Percentiles rank a stretch among this genome's conserved stretches.
Evolutionary conservation across 352 stramenopile species (phyloP).

Genomic region (Globisporangium cystogenes): DNA sequence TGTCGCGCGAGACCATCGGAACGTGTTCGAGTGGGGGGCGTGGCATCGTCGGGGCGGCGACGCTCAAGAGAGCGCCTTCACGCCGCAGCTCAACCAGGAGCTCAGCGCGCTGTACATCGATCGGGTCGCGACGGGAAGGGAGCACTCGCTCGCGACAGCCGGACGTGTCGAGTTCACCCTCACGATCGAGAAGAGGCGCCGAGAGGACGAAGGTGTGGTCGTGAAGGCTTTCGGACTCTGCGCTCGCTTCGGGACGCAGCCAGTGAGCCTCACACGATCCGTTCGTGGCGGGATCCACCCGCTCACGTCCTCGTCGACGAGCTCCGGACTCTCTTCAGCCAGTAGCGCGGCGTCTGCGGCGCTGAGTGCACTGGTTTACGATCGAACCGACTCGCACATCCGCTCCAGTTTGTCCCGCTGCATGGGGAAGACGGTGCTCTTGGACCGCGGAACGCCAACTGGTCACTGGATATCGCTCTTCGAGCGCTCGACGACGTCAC

Average conservation of each 20-base stretch:
- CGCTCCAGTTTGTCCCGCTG: conserved; percentile 33
- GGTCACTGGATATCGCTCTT: conserved; percentile 50
- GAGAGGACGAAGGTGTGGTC: conserved; percentile 14
- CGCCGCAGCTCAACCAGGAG: conserved; percentile 32
- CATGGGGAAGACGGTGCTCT: conserved; percentile 42
- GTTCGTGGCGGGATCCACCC: conserved; percentile 30
- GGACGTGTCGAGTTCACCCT: conserved; percentile 44
- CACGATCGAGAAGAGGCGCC: conserved; percentile 24
- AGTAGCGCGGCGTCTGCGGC: conserved; percentile 11
- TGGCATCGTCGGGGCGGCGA: conserved; percentile 45
- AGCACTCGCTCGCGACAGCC: conserved; percentile 52
- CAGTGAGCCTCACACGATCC: conserved; percentile 29
- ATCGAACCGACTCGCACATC: conserved; percentile 42
- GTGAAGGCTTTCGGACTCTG: conserved; percentile 37
- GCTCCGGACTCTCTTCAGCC: not conserved
- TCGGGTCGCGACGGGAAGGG: conserved; percentile 43
- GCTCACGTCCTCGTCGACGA: conserved; percentile 8
- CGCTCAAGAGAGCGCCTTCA: conserved; percentile 47
- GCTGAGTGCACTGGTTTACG: conserved; percentile 31
- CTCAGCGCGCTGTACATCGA: conserved; percentile 44
- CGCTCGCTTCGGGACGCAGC: conserved; percentile 45
- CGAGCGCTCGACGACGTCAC: conserved; percentile 15
- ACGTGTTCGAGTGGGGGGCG: conserved; percentile 68
- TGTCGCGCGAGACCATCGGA: conserved; percentile 32
- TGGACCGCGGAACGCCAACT: conserved; percentile 52